Percentiles rank a stretch among this genome's conserved stretches.
phyloP scores from a whole-genome alignment of 805 yeast genomes.

The Candida piceae region DNA sequence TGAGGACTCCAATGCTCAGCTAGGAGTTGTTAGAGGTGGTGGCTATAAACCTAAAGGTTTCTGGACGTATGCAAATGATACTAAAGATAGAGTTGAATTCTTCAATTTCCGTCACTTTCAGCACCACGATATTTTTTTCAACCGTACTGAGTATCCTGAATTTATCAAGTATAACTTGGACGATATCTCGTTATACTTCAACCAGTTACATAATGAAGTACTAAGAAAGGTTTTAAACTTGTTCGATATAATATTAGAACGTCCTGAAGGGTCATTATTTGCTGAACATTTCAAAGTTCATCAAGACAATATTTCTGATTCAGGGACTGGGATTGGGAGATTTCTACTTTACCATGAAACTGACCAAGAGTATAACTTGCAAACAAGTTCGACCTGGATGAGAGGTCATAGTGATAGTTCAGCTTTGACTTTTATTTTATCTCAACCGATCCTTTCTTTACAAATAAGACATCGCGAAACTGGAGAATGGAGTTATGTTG shows the following conservation, averaged over 20 bases:
- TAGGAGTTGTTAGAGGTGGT: conserved; percentile 43
- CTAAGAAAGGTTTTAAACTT: conserved; percentile 33
- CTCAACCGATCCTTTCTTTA: conserved; percentile 37
- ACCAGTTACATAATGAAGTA: conserved; percentile 33
- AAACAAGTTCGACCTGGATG: conserved; percentile 37
- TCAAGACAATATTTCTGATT: conserved; percentile 27
- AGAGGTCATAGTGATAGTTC: conserved; percentile 45
- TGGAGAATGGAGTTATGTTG: conserved; percentile 37
- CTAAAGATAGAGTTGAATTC: conserved; percentile 39
- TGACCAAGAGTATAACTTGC: conserved; percentile 24
- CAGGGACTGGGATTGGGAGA: conserved; percentile 38
- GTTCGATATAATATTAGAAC: conserved; percentile 40
- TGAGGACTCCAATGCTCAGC: conserved; percentile 22
- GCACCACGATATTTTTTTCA: conserved; percentile 30
- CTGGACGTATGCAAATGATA: conserved; percentile 42
- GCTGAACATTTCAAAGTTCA: conserved; percentile 31
- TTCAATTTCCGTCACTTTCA: conserved; percentile 38
- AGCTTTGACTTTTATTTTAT: conserved; percentile 36
- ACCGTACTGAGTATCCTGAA: conserved; percentile 34
- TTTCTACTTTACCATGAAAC: conserved; percentile 35
- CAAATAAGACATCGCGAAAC: conserved; percentile 36
- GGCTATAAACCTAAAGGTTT: conserved; percentile 46
- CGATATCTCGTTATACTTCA: conserved; percentile 37
- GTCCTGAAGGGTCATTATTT: conserved; percentile 43
- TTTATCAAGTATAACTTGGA: conserved; percentile 33